phyloP scores from a whole-genome alignment of 2,329 filamentous ascomycete species.

The Fusarium sp. region DNA sequence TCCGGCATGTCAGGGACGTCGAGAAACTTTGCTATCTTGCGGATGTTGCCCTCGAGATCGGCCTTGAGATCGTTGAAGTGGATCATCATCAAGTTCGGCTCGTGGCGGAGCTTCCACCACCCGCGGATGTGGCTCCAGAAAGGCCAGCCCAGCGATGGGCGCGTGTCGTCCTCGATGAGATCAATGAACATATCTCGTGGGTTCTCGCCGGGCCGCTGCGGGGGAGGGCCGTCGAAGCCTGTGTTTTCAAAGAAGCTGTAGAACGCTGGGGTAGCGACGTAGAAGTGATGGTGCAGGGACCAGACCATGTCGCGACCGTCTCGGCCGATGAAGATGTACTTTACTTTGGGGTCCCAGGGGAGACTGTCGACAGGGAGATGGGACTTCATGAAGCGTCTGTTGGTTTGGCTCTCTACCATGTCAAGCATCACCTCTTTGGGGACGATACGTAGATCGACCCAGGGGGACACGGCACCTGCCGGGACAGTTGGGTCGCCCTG shows the following conservation, averaged over 20 bases:
- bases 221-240: neutral
- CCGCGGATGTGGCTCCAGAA: conserved; percentile 27
- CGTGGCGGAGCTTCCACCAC: conserved; percentile 10
- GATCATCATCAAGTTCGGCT: conserved; percentile 1
- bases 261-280: conserved; percentile 6
- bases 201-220: neutral
- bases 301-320: conserved; percentile 25
- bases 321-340: conserved; percentile 24
- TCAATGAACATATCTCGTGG: conserved; percentile 4
- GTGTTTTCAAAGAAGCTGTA: conserved; percentile 17
- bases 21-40: neutral
- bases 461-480: conserved; percentile 3
- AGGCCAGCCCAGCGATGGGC: conserved; percentile 1
- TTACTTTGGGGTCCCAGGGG: conserved; percentile 4
- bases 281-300: conserved; percentile 18
- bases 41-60: neutral
- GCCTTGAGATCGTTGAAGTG: conserved; percentile 27
- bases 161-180: conserved; percentile 11
- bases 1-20: conserved; percentile 2
- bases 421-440: conserved; percentile 1
- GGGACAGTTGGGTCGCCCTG: conserved; percentile 5
- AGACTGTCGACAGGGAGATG: conserved; percentile 12
- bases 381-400: conserved; percentile 21
- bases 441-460: conserved; percentile 16
- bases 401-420: conserved; percentile 4